Percentiles rank a stretch among this genome's conserved stretches.
Evolutionary conservation across 2,329 filamentous ascomycete genomes (phyloP).

Genomic region (Nannizziopsis arthrosporioides): DNA sequence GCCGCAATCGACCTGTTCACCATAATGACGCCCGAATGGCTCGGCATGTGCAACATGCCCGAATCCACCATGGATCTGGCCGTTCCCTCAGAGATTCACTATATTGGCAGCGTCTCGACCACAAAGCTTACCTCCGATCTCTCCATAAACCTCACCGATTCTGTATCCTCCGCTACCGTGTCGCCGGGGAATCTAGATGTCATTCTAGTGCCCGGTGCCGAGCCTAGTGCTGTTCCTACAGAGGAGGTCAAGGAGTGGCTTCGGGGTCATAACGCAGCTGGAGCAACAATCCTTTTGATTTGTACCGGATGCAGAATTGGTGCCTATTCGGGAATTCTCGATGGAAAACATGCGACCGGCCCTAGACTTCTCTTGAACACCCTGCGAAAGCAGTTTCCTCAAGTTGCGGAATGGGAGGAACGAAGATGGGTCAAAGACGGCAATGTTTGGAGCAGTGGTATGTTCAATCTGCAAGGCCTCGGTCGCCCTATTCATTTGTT

Average conservation of each 20-base stretch:
- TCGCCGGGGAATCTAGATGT: conserved; percentile 28
- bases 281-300: conserved; percentile 20
- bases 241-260: conserved; percentile 25
- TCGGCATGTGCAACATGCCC: conserved; percentile 24
- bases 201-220: conserved; percentile 29
- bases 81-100: conserved; percentile 7
- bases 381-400: conserved; percentile 19
- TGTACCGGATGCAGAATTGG: conserved; percentile 20
- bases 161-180: conserved; percentile 21
- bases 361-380: conserved; percentile 18
- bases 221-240: conserved; percentile 21
- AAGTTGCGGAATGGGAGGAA: conserved; percentile 13
- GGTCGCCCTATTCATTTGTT: not conserved
- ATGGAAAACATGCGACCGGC: conserved; percentile 17
- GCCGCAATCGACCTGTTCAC: conserved; percentile 29
- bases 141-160: conserved; percentile 22
- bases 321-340: conserved; percentile 20
- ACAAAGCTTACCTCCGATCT: conserved; percentile 20
- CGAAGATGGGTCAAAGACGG: conserved; percentile 8
- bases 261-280: conserved; percentile 22
- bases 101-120: conserved; percentile 12
- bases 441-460: conserved; percentile 12
- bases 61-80: not conserved
- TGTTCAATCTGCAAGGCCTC: not conserved
- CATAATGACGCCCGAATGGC: conserved; percentile 26